Percentiles rank a stretch among this genome's conserved stretches.
These are phyloP conservation scores for Salix exigua DNA, from an alignment of 345 rosid species.

Conservation along the genomic window DNA sequence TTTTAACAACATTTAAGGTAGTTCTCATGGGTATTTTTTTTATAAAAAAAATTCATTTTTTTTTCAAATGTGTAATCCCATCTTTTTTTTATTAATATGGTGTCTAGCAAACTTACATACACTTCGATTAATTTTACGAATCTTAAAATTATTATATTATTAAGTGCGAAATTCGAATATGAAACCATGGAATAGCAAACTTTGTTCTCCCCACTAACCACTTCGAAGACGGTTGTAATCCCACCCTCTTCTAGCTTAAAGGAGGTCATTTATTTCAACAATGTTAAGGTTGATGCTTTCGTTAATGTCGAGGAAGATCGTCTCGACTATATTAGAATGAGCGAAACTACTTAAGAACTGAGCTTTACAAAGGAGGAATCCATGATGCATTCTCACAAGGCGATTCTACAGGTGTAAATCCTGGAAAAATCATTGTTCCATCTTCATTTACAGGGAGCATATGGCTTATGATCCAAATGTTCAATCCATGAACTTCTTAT, in stretches of 20 bases:
- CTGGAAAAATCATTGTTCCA: neutral
- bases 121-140: accelerated
- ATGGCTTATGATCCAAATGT: too few relatives aligned
- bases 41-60: accelerated
- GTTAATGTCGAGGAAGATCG: neutral
- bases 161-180: accelerated
- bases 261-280: neutral
- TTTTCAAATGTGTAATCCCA: too few relatives aligned
- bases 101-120: accelerated
- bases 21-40: too few relatives aligned
- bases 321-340: neutral
- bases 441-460: neutral
- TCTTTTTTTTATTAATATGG: too few relatives aligned
- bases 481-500: neutral
- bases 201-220: too few relatives aligned
- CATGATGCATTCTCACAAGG: neutral
- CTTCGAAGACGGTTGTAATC: too few relatives aligned
- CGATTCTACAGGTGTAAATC: neutral
- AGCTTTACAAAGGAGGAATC: neutral
- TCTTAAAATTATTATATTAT: too few relatives aligned
- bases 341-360: neutral
- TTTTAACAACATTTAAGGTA: too few relatives aligned
- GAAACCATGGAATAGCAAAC: too few relatives aligned
- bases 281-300: neutral
- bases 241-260: too few relatives aligned